These are phyloP conservation scores for Raphidocelis subcapitata DNA, from an alignment of 139 green algal genomes.

Conservation along the genomic window DNA sequence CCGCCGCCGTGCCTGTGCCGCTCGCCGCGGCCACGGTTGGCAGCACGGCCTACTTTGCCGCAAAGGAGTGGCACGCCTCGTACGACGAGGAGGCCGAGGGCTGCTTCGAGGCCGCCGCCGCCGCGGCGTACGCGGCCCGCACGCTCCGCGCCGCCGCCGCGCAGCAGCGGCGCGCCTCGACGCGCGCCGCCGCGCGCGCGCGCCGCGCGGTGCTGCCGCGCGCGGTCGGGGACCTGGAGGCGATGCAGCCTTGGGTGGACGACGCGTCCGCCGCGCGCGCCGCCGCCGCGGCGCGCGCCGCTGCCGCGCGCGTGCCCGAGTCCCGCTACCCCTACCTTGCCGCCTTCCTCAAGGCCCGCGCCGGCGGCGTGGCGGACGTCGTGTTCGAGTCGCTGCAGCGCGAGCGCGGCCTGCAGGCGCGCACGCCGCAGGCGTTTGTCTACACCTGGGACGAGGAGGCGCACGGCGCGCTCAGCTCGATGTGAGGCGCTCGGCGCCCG, in stretches of 20 bases:
- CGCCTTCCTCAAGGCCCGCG: no score
- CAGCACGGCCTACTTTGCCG: no score
- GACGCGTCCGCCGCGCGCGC: not conserved
- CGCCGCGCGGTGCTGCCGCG: slow-evolving; percentile 23
- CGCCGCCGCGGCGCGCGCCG: not conserved
- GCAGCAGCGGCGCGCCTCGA: slow-evolving; percentile 50
- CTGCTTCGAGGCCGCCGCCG: slow-evolving; percentile 12
- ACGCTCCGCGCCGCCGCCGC: slow-evolving; percentile 64
- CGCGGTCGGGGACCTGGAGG: slow-evolving; percentile 20
- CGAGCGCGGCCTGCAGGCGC: not conserved
- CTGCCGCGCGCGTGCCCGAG: no score
- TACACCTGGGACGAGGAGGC: slow-evolving; percentile 25
- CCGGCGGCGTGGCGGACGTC: no score
- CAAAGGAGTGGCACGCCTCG: slow-evolving; percentile 15
- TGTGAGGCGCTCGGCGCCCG: no score
- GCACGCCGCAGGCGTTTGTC: slow-evolving; percentile 8
- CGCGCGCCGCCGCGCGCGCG: slow-evolving; percentile 39
- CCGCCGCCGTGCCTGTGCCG: no score
- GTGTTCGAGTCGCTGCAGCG: no score
- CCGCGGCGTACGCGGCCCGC: slow-evolving; percentile 21
- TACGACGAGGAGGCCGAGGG: slow-evolving; percentile 34
- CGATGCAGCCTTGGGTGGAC: slow-evolving; percentile 22
- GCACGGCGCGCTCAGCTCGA: slow-evolving; percentile 1
- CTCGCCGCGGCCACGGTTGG: no score
- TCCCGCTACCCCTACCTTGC: no score